Evolutionary conservation across 2,329 filamentous ascomycete species (phyloP), one percentile per base, ranked within the genome.

Genomic region (Aspergillus bombycis): DNA sequence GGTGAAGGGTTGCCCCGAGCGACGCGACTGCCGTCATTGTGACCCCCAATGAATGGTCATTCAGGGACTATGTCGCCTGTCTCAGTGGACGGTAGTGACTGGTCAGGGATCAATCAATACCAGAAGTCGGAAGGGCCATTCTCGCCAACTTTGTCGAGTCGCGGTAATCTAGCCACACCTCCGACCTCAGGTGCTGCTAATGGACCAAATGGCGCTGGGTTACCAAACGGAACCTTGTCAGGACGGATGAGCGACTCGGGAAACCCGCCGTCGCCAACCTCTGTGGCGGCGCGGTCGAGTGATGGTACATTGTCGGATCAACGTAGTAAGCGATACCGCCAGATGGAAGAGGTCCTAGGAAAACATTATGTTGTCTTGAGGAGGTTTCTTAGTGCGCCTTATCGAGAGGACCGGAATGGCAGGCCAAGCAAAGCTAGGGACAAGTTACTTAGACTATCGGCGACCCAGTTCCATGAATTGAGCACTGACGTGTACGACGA

Each of bases 401-500:
- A 88, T 61, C 89, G 89, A 72, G 91, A 96, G 77, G 91, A 93
- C 70, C 88, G 86, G 54, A 90, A 90, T 66, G 86, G 88, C 57
- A 90, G 89, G 58, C 89, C 92, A 32, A 97, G 96, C 79, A 91
- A 94, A 79, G 95, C 95, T 61, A 90, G 94, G 73, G 95, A 98
- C 79, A 99, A 99, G 84, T 85, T 98, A 62, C 85, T 97, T 64
- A 89, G 94, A 63, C 85, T 99, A 58, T 97, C 94, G 0, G 84
- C 91, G 1, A 92, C 96, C 32, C 95, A 99, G 78, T 98, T 99
- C 78, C 93, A 96, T 79, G 95, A 99, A 81, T 86, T 99, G 66
- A 97, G 94, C 79, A 98, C 94, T 62, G 95, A 99, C 80, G 94
- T 99, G 46, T 98, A 91, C 80, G 95, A 99, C 79, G 95, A 99